Base-by-base conservation (phyloP, 2,329 filamentous ascomycete species). In the Phaeosphaeria sp. region DNA sequence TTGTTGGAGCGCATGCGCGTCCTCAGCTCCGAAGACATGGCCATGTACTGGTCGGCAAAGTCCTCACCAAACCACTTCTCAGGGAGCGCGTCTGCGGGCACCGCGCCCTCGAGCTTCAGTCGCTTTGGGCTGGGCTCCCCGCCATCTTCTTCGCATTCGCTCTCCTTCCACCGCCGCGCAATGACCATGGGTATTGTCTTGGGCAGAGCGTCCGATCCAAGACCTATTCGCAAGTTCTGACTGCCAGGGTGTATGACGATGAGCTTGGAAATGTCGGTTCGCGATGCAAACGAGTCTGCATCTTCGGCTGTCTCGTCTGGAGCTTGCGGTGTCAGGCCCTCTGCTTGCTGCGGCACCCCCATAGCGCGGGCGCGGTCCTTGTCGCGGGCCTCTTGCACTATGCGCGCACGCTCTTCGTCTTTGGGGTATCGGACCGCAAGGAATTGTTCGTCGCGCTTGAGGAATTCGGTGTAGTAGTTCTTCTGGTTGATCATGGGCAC, bases 391-490 rank as follows among this genome's bases (percentile, higher is more conserved):
- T 85, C 90, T 77, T 93, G 92, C 36, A 95, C 89, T 77, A 97
- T 90, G 60, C 88, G 87, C 62, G 95, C 93, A 65, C 92, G 86
- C 50, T 88, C 89, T 67, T 94, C 92, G 76, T 99, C 95, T 77
- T 89, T 90, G 70, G 96, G 92, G 17, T 96, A 85, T 71, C 95
- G 89, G 55, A 94, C 87, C 13, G 94, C 92, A 33, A 99, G 87
- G 58, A 96, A 89, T 80, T 99, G 95, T 71, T 98, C 95, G 81
- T 99, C 95, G 72, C 94, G 90, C 82, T 99, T 99, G 80, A 99
- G 91, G 71, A 97, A 99, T 75, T 99, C 95, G 60, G 93, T 97
- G 60, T 73, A 76, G 79, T 99, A 99, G 78, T 99, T 99, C 82
- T 99, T 99, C 78, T 99, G 95, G 76, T 99, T 99, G 79, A 99